Evolutionary conservation across 257 asterid genomes (phyloP).

Genomic region (Petunia axillaris): DNA sequence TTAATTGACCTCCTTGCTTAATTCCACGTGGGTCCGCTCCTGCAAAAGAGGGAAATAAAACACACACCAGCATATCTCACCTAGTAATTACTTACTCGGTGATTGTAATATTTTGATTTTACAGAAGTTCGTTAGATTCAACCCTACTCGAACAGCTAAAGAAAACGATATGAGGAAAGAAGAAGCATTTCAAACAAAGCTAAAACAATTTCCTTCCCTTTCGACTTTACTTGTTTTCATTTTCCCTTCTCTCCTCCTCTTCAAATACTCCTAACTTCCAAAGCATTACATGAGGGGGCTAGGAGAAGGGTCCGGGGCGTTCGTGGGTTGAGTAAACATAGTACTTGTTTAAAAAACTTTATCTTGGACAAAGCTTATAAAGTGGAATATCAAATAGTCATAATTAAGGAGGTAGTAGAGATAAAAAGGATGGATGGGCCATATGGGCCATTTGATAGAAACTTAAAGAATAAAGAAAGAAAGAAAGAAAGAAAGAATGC

Average conservation of each 20-base stretch:
- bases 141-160: background rate
- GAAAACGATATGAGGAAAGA: background rate
- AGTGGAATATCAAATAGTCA: background rate
- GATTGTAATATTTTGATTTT: no score
- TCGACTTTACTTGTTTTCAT: background rate
- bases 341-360: background rate
- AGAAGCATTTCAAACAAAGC: no score
- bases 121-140: background rate
- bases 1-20: no score
- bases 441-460: slow-evolving; percentile 25
- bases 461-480: slow-evolving; percentile 10
- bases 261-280: background rate
- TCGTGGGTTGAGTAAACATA: background rate
- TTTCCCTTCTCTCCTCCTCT: background rate
- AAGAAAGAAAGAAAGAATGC: slow-evolving; percentile 20
- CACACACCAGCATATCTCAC: no score
- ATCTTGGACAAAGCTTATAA: background rate
- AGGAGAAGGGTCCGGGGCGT: no score
- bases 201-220: no score
- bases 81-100: no score
- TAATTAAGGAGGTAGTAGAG: background rate
- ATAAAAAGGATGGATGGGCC: slow-evolving; percentile 23
- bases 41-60: no score
- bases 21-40: no score
- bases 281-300: background rate